Evolutionary conservation across 177 flowering plant genomes (phyloP), one percentile per base, ranked within the genome.

Genomic region (Vitis hybrid): DNA sequence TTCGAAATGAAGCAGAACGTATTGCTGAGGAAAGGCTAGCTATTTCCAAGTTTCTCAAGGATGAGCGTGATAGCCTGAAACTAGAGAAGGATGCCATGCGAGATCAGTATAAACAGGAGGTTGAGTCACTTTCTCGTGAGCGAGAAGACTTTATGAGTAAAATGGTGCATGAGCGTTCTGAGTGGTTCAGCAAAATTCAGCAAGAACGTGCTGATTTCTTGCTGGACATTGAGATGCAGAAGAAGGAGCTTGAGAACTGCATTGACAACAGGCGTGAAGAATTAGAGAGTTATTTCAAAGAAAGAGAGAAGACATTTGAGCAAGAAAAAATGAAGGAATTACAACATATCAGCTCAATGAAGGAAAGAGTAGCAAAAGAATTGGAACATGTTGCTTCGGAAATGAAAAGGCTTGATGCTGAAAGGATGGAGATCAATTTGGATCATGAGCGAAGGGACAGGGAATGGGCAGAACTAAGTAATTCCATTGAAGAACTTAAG

Each of bases 141-240:
- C 84, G 87, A 10, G 93, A 94, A 68, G 85, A 85, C 7, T 87
- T 92, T 71, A 75, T 85, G 76, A 83, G 73, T 69, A 87, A 87
- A 73, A 88, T 89, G 84, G 86, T 79, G 71, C 81, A 68, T 22
- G 97, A 91, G 60, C 97, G 84, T 64, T 76, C 91, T 62, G 97
- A 90, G 72, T 90, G 91, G 97, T 84, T 91, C 67, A 82, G 70
- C 78, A 91, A 85, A 77, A 88, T 94, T 79, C 94, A 94, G 78
- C 75, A 84, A 70, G 99, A 96, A 73, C 93, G 90, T 38, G 82
- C 85, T 15, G 87, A 84, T 73, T 76, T 91, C 67, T 68, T 90
- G 61, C 72, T 79, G 56, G 99, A 90, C 52, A 78, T 91, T 70
- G 97, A 92, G 76, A 75, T 86, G 80, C 94, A 84, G 75, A 89